Conservation (phyloP, 768 basidiomycete species). For the Zangia roseola region DNA sequence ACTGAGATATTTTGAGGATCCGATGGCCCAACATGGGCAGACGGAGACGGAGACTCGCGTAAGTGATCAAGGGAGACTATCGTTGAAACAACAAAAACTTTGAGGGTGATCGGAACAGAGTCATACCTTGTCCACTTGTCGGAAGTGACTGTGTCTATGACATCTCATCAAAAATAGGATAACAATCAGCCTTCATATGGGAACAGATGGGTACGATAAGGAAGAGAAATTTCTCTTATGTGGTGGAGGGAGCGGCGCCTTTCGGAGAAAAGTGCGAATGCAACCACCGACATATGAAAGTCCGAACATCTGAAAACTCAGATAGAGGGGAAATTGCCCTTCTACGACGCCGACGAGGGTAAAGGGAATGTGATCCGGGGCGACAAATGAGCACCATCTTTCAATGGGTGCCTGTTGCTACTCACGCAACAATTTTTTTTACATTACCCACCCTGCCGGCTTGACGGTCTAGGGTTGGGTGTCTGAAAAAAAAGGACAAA, state of each 20-base stretch:
- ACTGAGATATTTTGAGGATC: slow-evolving; percentile 9
- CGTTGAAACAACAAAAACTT: slow-evolving; percentile 10
- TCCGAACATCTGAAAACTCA: slow-evolving; percentile 34
- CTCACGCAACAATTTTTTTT: slow-evolving; percentile 9
- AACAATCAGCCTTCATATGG: slow-evolving; percentile 15
- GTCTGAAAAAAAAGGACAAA: slow-evolving; percentile 20
- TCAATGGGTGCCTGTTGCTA: slow-evolving; percentile 7
- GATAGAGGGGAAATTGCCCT: slow-evolving; percentile 19
- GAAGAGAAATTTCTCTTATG: slow-evolving; percentile 12
- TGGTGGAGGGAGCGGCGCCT: slow-evolving; percentile 15
- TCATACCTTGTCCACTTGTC: slow-evolving; percentile 16
- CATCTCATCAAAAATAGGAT: slow-evolving; percentile 15
- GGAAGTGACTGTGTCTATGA: slow-evolving; percentile 12
- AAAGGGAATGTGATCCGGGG: slow-evolving; percentile 6
- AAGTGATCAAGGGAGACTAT: slow-evolving; percentile 4
- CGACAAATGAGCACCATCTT: slow-evolving; percentile 8
- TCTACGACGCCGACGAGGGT: slow-evolving; percentile 9
- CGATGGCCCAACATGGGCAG: slow-evolving; percentile 13
- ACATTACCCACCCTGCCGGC: slow-evolving; percentile 5
- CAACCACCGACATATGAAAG: slow-evolving; percentile 32
- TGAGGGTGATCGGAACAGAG: slow-evolving; percentile 6
- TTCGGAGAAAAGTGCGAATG: slow-evolving; percentile 25
- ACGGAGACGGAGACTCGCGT: slow-evolving; percentile 18
- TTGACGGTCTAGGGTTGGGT: slow-evolving; percentile 15
- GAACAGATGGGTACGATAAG: slow-evolving; percentile 25